Evolutionary conservation across 2,329 filamentous ascomycete genomes (phyloP).

Genomic region (Cladosporium sphaerospermum): DNA sequence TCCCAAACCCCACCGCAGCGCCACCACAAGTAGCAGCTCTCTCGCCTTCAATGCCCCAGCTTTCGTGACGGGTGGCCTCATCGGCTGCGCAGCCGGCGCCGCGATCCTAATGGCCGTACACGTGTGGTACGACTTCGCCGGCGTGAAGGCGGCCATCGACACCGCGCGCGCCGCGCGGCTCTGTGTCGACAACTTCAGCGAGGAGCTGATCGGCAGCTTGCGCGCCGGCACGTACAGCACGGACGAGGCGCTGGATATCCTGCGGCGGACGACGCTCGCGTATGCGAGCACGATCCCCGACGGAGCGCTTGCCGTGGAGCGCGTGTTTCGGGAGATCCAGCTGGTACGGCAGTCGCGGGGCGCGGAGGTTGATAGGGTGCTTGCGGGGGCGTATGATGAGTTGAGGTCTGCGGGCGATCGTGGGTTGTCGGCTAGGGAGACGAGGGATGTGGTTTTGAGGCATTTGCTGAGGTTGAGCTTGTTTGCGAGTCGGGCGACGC

Average conservation of each 20-base stretch:
- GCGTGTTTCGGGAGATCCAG: conserved; percentile 22
- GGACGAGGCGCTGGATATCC: conserved; percentile 25
- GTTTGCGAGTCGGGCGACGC: conserved; percentile 19
- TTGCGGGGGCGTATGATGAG: conserved; percentile 19
- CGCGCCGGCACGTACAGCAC: conserved; percentile 25
- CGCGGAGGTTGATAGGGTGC: conserved; percentile 21
- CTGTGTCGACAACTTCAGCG: conserved; percentile 24
- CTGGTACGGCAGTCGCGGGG: conserved; percentile 22
- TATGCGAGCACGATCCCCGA: conserved; percentile 25
- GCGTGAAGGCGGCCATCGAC: conserved; percentile 21
- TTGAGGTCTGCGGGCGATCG: conserved; percentile 18
- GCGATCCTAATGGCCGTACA: conserved; percentile 22
- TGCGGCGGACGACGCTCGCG: conserved; percentile 24
- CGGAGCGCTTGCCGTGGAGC: conserved; percentile 22
- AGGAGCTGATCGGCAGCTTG: conserved; percentile 23
- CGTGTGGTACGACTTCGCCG: conserved; percentile 23
- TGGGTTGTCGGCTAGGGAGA: conserved; percentile 17
- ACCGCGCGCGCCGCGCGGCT: conserved; percentile 22
- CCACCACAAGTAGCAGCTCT: not conserved
- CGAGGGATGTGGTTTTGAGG: conserved; percentile 18
- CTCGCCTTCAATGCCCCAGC: conserved; percentile 19
- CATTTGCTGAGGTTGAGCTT: conserved; percentile 21
- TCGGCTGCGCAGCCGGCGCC: conserved; percentile 25
- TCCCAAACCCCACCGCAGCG: not conserved
- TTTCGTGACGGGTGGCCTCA: conserved; percentile 23